Evolutionary conservation across 1,284 basidiomycete genomes (phyloP), one percentile per base, ranked within the genome.

Genomic region (Heterobasidion occidentale): DNA sequence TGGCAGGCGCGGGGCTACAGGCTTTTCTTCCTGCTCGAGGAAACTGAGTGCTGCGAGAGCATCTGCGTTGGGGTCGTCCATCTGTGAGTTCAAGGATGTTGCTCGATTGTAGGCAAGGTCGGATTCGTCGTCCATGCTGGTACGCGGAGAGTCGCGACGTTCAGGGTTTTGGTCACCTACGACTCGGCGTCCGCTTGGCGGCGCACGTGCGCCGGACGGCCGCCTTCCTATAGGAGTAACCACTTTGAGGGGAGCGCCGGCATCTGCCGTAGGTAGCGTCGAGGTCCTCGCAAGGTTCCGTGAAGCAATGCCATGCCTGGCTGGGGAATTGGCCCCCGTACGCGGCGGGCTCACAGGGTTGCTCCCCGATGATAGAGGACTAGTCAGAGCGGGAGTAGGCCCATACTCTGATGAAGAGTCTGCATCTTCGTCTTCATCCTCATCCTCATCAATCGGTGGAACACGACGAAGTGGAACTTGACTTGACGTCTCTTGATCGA

Each of bases 201-300:
- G 84, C 51, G 88, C 90, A 82, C 92, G 88, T 81, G 92, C 91
- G 45, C 91, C 92, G 48, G 89, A 89, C 15, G 92, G 92, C 52
- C 71, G 69, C 61, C 69, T 65, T 61, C 61, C 59, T 47, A 56
- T 59, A 34, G 62, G 27, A 34, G 46, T 7, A 27, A 34, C 27
- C 7, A 20, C 19, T 33, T 51, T 36, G 20, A 36, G 34, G 35
- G 19, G 19, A 17, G 50, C 50, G 17, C 34, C 17, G 36, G 34
- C 35, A 15, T 52, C 55, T 55, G 35, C 60, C 61, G 20, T 61
- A 17, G 62, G 57, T 54, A 53, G 19, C 0, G 55, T 57, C 34
- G 61, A 57, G 47, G 38, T 11, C n/a, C 64, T 62, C 48, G 27
- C 27, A 5, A 5, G 27, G 27, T 27, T 27, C 27, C 27, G 27